Evolutionary conservation across 2,329 filamentous ascomycete genomes (phyloP).

Genomic region (Neofusicoccum ribis): DNA sequence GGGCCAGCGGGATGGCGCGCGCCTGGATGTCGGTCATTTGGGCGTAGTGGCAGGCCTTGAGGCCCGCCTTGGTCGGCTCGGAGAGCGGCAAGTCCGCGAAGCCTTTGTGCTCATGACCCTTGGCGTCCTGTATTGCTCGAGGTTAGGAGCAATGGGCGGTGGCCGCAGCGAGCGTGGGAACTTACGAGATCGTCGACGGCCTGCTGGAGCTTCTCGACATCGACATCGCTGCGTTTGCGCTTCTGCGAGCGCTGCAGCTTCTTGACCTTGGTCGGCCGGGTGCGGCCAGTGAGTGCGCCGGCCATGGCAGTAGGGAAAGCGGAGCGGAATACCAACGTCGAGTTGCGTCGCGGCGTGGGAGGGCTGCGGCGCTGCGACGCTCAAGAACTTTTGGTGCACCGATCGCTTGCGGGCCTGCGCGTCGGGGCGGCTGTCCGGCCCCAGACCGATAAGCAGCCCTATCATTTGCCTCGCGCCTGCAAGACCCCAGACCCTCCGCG

Average conservation of each 20-base stretch:
- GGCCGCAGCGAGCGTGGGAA: not conserved
- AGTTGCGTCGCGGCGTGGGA: not conserved
- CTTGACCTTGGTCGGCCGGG: constrained; percentile 56
- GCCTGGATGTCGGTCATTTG: constrained; percentile 89
- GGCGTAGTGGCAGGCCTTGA: constrained; percentile 86
- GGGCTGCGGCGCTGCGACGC: not conserved
- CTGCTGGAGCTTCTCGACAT: constrained; percentile 48
- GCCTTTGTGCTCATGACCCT: constrained; percentile 59
- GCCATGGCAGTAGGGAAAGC: constrained; percentile 21
- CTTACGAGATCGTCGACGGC: constrained; percentile 46
- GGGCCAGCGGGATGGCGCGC: constrained; percentile 80
- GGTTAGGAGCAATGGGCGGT: constrained; percentile 22
- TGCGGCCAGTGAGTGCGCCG: constrained; percentile 42
- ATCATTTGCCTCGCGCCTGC: not conserved
- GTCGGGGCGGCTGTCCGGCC: not conserved
- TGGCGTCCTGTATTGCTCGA: constrained; percentile 55
- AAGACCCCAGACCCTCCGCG: not conserved
- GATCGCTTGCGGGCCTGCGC: not conserved
- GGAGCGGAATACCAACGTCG: not conserved
- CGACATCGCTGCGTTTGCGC: constrained; percentile 55
- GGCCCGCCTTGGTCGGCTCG: constrained; percentile 72
- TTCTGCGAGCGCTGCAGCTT: constrained; percentile 54
- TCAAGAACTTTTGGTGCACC: constrained; percentile 19
- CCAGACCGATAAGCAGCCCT: constrained; percentile 13
- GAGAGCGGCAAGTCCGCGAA: constrained; percentile 89